Evolutionary conservation across 1,284 basidiomycete genomes (phyloP), one percentile per base, ranked within the genome.

Genomic region (Microstroma glucosiphilum): DNA sequence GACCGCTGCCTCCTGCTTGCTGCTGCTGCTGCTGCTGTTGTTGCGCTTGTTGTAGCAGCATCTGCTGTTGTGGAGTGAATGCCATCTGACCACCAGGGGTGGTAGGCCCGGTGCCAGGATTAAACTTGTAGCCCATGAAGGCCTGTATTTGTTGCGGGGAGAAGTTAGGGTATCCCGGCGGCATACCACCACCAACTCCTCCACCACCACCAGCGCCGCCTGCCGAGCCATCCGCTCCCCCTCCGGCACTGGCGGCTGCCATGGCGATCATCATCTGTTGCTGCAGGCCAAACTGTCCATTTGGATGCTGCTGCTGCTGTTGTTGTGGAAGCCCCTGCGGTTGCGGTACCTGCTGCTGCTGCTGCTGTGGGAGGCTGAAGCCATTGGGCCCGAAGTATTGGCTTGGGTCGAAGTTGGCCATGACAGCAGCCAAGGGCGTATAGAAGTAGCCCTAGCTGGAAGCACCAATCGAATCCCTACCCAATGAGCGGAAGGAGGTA

Each of bases 341-440:
- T 48, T n/a, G 46, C 11, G 17, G 46, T 12, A 7, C n/a, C 21
- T 54, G 51, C 19, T 54, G 51, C 51, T 54, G 49, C 49, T 51
- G 51, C 51, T 54, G 51, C 26, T 54, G 51, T 19, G n/a, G 51
- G 8, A 23, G 51, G 6, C 17, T 54, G 51, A 54, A 54, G 51
- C 51, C 51, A 54, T 17, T 25, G 21, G 43, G 43, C 17, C 43
- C 43, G 13, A 54, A 54, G 51, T 23, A 54, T 21, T 26, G 51
- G 25, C 51, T 54, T 15, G 51, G 21, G 25, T 54, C 51, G 51
- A 23, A 54, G 19, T 54, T 54, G 51, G 51, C 19, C 51, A 54
- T 54, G 51, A 54, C 30, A 37, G 30, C 30, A 37, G 30, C 30
- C 30, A 37, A 37, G 9, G 30, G 30, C 30, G 30, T 37, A 37